A percentile compares a stretch with the other conserved stretches of the same genome.
Conservation (phyloP, 2,329 filamentous ascomycete species). For the Colletotrichum sp. region DNA sequence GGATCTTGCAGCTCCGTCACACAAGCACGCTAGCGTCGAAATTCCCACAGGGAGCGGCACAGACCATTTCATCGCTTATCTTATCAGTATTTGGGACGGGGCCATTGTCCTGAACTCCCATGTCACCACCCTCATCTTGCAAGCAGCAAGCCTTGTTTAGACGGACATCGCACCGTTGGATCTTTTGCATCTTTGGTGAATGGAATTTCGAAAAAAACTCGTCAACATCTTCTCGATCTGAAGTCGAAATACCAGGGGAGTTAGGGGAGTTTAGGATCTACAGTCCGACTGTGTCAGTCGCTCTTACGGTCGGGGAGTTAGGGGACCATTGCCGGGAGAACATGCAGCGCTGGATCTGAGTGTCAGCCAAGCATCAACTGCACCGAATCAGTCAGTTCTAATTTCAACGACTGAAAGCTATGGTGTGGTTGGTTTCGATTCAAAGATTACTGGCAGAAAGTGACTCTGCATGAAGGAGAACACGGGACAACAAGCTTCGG, state of each 20-base stretch:
- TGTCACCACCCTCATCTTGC: not conserved
- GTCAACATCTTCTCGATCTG: not conserved
- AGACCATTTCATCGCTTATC: not conserved
- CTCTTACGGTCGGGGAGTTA: not conserved
- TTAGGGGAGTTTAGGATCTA: not conserved
- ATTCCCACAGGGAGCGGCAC: not conserved
- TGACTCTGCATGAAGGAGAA: not conserved
- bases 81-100: not conserved
- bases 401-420: not conserved
- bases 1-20: conserved; percentile 4
- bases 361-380: not conserved
- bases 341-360: not conserved
- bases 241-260: not conserved
- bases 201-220: not conserved
- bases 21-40: not conserved
- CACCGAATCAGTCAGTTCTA: not conserved
- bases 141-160: not conserved
- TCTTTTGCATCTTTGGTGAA: not conserved
- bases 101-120: not conserved
- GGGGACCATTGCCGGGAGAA: not conserved
- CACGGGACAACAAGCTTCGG: not conserved
- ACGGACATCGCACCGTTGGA: not conserved
- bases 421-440: not conserved
- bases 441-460: rapidly evolving
- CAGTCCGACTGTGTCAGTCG: not conserved